A percentile compares a stretch with the other conserved stretches of the same genome.
phyloP scores from a whole-genome alignment of 768 basidiomycete genomes.

The Boletus subparvulus region DNA sequence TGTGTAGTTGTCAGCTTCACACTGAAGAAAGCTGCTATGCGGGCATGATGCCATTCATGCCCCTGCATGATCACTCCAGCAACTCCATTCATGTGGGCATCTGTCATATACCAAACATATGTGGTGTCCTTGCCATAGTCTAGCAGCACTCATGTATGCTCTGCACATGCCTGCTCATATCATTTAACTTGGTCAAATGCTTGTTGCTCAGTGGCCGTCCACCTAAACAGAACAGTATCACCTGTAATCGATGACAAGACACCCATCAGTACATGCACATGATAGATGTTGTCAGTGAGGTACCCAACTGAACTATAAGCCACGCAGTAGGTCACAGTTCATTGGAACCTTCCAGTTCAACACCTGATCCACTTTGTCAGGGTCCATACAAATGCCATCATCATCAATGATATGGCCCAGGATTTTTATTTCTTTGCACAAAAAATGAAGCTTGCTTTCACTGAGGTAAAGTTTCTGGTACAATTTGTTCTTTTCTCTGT shows the following conservation, averaged over 20 bases:
- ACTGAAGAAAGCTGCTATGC: no score
- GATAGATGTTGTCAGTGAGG: conserved; percentile 4
- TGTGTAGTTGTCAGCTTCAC: no score
- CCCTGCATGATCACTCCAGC: no score
- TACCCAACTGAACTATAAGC: background rate
- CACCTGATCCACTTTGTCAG: conserved; percentile 40
- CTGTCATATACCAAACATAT: no score
- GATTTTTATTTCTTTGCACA: conserved; percentile 30
- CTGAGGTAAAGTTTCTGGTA: conserved; percentile 41
- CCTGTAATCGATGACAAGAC: background rate
- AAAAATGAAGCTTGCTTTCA: conserved; percentile 34
- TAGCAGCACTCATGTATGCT: no score
- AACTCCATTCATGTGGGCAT: no score
- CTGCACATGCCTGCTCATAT: no score
- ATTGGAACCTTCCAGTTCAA: conserved; percentile 10
- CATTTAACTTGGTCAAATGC: no score
- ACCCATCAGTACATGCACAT: background rate
- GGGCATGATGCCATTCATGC: no score
- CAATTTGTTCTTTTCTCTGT: no score
- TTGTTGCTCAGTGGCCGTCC: no score
- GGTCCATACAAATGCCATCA: conserved; percentile 43
- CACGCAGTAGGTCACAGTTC: background rate
- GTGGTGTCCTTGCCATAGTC: no score
- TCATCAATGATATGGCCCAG: conserved; percentile 38
- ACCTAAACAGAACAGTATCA: background rate